These are phyloP conservation scores for Cladorrhinum sp. DNA, from an alignment of 2,329 filamentous ascomycete genomes.

Conservation along the genomic window DNA sequence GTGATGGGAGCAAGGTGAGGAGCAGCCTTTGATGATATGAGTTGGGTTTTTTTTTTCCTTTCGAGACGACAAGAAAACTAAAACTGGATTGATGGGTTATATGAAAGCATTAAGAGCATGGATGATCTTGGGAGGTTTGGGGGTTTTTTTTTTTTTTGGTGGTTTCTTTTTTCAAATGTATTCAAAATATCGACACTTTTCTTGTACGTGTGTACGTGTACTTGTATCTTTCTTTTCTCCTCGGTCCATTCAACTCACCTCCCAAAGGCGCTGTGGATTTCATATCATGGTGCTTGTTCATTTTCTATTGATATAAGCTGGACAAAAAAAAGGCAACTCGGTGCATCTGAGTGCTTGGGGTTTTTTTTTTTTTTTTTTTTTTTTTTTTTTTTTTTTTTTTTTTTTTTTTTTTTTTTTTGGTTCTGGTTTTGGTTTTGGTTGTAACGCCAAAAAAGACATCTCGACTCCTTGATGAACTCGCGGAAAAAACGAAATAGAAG, in stretches of 20 bases:
- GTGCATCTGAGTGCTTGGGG: too few relatives aligned
- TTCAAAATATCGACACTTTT: background rate
- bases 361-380: too few relatives aligned
- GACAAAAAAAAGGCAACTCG: background rate
- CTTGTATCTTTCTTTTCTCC: background rate
- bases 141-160: background rate
- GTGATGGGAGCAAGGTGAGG: slow-evolving; percentile 15
- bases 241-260: too few relatives aligned
- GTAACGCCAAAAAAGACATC: too few relatives aligned
- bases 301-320: background rate
- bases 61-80: background rate
- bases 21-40: background rate
- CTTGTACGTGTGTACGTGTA: background rate
- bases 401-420: too few relatives aligned
- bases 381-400: too few relatives aligned
- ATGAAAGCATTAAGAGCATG: background rate
- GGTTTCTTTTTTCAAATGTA: slow-evolving; percentile 4
- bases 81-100: background rate
- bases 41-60: background rate
- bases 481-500: too few relatives aligned
- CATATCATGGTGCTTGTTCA: background rate
- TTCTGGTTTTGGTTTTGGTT: too few relatives aligned
- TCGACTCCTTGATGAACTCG: too few relatives aligned
- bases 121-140: background rate
- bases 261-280: too few relatives aligned